Conservation (phyloP, 305 asterid genomes). For the Andrographis paniculata region DNA sequence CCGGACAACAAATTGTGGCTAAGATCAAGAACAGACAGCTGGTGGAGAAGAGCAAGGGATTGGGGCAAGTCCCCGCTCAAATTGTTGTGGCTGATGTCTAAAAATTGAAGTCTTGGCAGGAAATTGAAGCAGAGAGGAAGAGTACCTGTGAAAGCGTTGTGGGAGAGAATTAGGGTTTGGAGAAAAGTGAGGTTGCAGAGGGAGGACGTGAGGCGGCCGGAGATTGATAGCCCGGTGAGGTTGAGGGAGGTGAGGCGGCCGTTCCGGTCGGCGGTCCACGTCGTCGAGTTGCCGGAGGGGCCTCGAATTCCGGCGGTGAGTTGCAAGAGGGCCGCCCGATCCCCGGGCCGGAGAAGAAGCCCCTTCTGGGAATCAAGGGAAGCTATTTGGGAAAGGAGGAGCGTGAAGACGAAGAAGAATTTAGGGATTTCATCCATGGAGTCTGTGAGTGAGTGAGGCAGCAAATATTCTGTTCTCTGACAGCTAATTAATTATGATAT, state of each 20-base stretch:
- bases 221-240: slow-evolving; percentile 52
- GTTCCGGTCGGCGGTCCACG: slow-evolving; percentile 49
- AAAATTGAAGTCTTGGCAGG: slow-evolving; percentile 28
- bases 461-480: too few relatives aligned
- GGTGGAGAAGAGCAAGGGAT: slow-evolving; percentile 23
- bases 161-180: slow-evolving; percentile 53
- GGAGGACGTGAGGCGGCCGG: slow-evolving; percentile 53
- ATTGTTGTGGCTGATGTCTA: slow-evolving; percentile 66
- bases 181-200: slow-evolving; percentile 64
- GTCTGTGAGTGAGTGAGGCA: too few relatives aligned
- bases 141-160: slow-evolving; percentile 41
- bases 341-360: too few relatives aligned
- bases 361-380: too few relatives aligned
- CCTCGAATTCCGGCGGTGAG: too few relatives aligned
- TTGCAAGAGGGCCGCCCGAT: too few relatives aligned
- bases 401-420: too few relatives aligned
- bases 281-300: too few relatives aligned
- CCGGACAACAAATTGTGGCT: slow-evolving; percentile 48
- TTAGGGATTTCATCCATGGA: too few relatives aligned
- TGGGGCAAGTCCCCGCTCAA: slow-evolving; percentile 34
- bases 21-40: slow-evolving; percentile 42
- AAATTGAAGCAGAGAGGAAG: slow-evolving; percentile 49
- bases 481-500: too few relatives aligned
- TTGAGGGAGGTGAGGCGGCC: slow-evolving; percentile 56
- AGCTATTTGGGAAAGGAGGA: too few relatives aligned